These are phyloP conservation scores for Lipomyces mesembrius DNA, from an alignment of 805 yeast species.

Conservation along the genomic window DNA sequence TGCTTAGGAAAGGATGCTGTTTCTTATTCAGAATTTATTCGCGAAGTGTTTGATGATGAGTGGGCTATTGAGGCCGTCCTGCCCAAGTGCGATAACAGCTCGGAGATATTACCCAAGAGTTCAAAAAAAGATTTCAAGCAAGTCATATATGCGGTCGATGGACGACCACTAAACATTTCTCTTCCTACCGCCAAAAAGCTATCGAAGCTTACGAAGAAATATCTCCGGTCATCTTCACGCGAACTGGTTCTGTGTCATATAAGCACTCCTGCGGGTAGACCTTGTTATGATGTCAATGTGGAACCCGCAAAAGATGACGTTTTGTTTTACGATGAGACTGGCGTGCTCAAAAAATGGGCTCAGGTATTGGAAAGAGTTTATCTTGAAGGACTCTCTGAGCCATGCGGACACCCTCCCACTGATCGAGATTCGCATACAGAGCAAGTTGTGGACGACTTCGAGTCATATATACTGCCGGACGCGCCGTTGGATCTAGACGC, in stretches of 20 bases:
- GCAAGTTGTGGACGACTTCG: background rate
- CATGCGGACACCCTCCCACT: background rate
- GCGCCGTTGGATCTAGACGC: background rate
- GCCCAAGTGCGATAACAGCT: conserved; percentile 8
- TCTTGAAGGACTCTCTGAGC: background rate
- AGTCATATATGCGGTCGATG: conserved; percentile 64
- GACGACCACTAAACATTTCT: conserved; percentile 71
- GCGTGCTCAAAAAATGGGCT: conserved; percentile 57
- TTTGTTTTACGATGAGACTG: conserved; percentile 72
- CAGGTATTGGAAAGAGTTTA: conserved; percentile 16
- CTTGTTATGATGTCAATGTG: conserved; percentile 71
- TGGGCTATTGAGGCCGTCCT: conserved; percentile 28
- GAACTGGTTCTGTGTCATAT: conserved; percentile 70
- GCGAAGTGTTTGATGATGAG: conserved; percentile 4
- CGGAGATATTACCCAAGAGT: background rate
- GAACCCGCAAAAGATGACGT: conserved; percentile 89
- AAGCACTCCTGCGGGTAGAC: conserved; percentile 58
- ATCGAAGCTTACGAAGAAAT: conserved; percentile 57
- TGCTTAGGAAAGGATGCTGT: conserved; percentile 22
- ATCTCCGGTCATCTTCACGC: conserved; percentile 64
- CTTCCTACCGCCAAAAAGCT: conserved; percentile 52
- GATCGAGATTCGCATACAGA: background rate
- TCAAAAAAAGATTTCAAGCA: conserved; percentile 21
- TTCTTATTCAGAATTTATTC: conserved; percentile 13
- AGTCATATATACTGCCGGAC: background rate